A percentile compares a stretch with the other conserved stretches of the same genome.
Evolutionary conservation across 768 basidiomycete genomes (phyloP).

Genomic region (Russula sp.): DNA sequence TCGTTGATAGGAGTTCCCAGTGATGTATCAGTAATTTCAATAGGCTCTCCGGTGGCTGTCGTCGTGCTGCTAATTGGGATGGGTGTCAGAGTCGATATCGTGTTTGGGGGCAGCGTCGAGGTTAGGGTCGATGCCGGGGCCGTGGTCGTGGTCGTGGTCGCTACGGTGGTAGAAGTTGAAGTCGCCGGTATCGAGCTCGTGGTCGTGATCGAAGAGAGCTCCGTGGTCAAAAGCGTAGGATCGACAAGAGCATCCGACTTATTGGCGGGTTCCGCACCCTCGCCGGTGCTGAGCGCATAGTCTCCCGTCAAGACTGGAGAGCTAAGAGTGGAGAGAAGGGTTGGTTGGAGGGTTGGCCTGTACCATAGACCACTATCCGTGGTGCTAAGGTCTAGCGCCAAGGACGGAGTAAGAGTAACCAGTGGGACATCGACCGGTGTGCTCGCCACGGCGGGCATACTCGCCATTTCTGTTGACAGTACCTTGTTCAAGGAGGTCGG

Average conservation of each 20-base stretch:
- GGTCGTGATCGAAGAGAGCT: background rate
- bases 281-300: background rate
- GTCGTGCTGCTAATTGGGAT: background rate
- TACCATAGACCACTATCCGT: background rate
- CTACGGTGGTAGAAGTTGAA: background rate
- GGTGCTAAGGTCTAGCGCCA: background rate
- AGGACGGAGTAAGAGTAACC: background rate
- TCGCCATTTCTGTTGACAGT: background rate
- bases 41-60: background rate
- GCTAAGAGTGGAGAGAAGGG: background rate
- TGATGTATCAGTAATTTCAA: background rate
- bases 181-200: background rate
- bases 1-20: background rate
- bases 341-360: background rate
- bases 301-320: background rate
- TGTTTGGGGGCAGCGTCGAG: too few species aligned
- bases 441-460: background rate
- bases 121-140: background rate
- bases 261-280: background rate
- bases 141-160: background rate
- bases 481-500: background rate
- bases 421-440: background rate
- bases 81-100: background rate
- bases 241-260: background rate
- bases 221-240: background rate